These are phyloP conservation scores for Nakazawaea pomicola DNA, from an alignment of 805 yeast species.

Conservation along the genomic window DNA sequence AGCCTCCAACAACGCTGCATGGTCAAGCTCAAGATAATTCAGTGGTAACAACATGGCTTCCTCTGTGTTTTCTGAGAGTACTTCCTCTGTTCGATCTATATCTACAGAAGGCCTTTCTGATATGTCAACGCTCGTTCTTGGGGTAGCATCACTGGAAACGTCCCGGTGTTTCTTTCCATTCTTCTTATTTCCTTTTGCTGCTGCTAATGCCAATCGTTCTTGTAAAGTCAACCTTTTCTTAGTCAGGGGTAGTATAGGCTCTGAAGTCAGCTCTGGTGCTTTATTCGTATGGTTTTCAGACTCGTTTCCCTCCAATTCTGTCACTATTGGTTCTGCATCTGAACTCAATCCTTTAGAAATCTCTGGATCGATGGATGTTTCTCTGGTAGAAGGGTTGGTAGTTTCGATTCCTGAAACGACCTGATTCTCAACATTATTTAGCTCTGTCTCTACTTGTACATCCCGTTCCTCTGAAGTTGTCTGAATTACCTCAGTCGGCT, in stretches of 20 bases:
- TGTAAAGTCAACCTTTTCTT: slow-evolving; percentile 71
- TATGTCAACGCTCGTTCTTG: slow-evolving; percentile 10
- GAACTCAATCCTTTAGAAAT: neutral
- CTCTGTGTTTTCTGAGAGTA: neutral
- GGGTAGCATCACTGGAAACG: slow-evolving; percentile 11
- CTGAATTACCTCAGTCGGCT: too few relatives aligned
- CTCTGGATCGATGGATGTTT: neutral
- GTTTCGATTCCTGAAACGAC: neutral
- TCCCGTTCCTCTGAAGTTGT: too few relatives aligned
- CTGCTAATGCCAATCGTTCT: slow-evolving; percentile 82
- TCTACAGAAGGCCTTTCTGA: slow-evolving; percentile 1
- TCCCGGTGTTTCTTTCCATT: slow-evolving; percentile 11
- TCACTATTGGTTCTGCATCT: neutral
- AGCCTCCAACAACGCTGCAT: slow-evolving; percentile 1
- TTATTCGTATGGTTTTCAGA: neutral
- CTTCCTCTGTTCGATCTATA: neutral
- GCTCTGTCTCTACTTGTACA: too few relatives aligned
- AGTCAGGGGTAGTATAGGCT: slow-evolving; percentile 16
- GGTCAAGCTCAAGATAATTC: slow-evolving; percentile 2
- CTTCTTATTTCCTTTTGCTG: slow-evolving; percentile 39
- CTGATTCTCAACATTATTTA: too few relatives aligned
- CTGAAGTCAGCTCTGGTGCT: neutral
- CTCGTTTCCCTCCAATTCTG: neutral
- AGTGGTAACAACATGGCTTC: neutral
- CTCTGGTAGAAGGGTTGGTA: neutral